Percentiles rank a stretch among this genome's conserved stretches.
phyloP scores from a whole-genome alignment of 768 basidiomycete genomes.

The Boletus tylopilopsis region DNA sequence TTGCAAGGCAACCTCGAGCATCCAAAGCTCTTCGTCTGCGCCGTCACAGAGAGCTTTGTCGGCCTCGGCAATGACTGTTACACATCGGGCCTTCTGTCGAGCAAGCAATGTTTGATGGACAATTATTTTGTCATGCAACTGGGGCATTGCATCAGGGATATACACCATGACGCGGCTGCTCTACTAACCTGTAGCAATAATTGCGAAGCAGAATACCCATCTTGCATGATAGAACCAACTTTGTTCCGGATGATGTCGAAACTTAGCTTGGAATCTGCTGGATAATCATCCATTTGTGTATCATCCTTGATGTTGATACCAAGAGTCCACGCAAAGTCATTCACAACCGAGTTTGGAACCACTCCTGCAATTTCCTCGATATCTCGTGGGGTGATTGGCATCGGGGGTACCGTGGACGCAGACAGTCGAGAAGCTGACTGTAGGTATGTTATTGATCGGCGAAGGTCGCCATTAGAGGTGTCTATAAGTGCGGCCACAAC shows the following conservation, averaged over 20 bases:
- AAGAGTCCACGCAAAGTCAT: conserved; percentile 62
- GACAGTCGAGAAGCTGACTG: conserved; percentile 93
- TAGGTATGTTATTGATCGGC: conserved; percentile 95
- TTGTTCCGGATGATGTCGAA: conserved; percentile 65
- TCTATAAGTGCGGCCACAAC: conserved; percentile 73
- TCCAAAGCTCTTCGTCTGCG: conserved; percentile 95
- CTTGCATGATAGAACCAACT: conserved; percentile 74
- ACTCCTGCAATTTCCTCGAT: conserved; percentile 98
- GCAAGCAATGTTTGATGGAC: conserved; percentile 78
- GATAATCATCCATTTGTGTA: conserved; percentile 42
- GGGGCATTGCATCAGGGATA: conserved; percentile 4
- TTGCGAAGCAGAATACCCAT: conserved; percentile 92
- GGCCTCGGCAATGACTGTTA: conserved; percentile 85
- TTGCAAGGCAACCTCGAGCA: conserved; percentile 80
- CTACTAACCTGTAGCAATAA: conserved; percentile 76
- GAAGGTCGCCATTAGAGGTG: conserved; percentile 87
- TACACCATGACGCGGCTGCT: not conserved
- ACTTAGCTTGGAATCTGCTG: conserved; percentile 29
- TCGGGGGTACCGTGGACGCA: conserved; percentile 65
- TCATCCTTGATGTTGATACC: conserved; percentile 68
- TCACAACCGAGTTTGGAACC: conserved; percentile 73
- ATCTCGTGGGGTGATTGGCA: conserved; percentile 68
- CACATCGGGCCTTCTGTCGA: conserved; percentile 76
- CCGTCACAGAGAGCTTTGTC: conserved; percentile 97
- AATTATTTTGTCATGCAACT: conserved; percentile 91